Evolutionary conservation across 1,284 basidiomycete species (phyloP), one percentile per base, ranked within the genome.

Genomic region (Ceratorhiza oryzae-sativae): DNA sequence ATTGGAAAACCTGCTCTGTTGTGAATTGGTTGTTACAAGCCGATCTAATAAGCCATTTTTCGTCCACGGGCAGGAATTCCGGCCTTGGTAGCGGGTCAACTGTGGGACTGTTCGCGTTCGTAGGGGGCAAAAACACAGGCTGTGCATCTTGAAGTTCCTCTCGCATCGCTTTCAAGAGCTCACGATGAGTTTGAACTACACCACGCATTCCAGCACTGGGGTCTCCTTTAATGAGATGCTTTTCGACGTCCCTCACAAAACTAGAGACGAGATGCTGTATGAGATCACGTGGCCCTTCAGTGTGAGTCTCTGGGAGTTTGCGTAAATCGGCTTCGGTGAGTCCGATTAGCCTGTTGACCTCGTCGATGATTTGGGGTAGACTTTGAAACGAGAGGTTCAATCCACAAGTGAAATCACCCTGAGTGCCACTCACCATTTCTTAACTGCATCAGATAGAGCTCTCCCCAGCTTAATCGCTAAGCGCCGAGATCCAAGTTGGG

Each of bases 401-500:
- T n/a, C n/a, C n/a, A n/a, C n/a, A n/a, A n/a, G n/a, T n/a, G n/a
- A n/a, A n/a, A n/a, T n/a, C n/a, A n/a, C n/a, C n/a, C n/a, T n/a
- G n/a, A n/a, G n/a, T n/a, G n/a, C n/a, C n/a, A 3, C 87, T 55
- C 75, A 89, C 89, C 83, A 83, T 10, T 78, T 77, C 41, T 85
- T 81, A 39, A 89, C 87, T 15, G 86, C 80, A 0, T 78, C 74
- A 1, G 86, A 82, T 23, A 91, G 80, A 1, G 88, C 80, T 41
- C 75, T 76, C 72, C 88, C 88, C 5, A 90, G 80, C 67, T 82
- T 83, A 10, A 79, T 75, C 0, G 90, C 85, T 3, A 91, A 83
- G 32, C 84, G 85, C 0, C 81, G 78, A 41, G 88, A 84, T 0
- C 89, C 89, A 63, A 90, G 87, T 0, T 85, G 82, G 41, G 76